Conservation (phyloP, 1,284 basidiomycete genomes). For the Cryptococcus jaspeensis region DNA sequence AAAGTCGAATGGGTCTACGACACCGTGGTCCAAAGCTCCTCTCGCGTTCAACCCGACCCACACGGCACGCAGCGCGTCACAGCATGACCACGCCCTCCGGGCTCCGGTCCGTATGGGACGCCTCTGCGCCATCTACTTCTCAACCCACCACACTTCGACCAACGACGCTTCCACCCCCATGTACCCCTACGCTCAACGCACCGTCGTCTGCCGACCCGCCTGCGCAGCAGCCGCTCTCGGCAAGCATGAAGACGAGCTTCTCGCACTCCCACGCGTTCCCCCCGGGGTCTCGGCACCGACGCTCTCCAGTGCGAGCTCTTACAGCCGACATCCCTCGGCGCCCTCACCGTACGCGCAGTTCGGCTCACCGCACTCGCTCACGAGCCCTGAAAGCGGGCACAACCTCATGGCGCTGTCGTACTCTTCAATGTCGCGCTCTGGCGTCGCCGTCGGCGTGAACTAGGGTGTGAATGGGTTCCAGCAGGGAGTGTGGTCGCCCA, state of each 20-base stretch:
- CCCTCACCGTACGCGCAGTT: constrained; percentile 10
- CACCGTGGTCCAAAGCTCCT: constrained; percentile 35
- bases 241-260: constrained; percentile 19
- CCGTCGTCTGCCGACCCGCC: constrained; percentile 25
- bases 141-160: constrained; percentile 21
- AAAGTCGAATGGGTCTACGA: constrained; percentile 14
- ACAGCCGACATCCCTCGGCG: constrained; percentile 7
- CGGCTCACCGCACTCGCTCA: constrained; percentile 11
- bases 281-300: constrained; percentile 10
- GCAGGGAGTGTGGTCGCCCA: constrained; percentile 40
- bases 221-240: constrained; percentile 11
- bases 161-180: constrained; percentile 29
- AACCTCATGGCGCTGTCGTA: neutral
- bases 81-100: constrained; percentile 36
- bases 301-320: constrained; percentile 4
- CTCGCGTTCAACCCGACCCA: constrained; percentile 22
- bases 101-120: constrained; percentile 45
- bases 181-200: constrained; percentile 44
- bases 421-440: neutral
- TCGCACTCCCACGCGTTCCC: constrained; percentile 20
- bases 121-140: constrained; percentile 5
- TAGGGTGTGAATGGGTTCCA: constrained; percentile 18
- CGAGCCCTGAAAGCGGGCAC: neutral
- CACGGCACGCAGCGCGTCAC: constrained; percentile 23
- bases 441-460: neutral